Evolutionary conservation across 257 asterid species (phyloP).

Genomic region (Linaria vulgaris): DNA sequence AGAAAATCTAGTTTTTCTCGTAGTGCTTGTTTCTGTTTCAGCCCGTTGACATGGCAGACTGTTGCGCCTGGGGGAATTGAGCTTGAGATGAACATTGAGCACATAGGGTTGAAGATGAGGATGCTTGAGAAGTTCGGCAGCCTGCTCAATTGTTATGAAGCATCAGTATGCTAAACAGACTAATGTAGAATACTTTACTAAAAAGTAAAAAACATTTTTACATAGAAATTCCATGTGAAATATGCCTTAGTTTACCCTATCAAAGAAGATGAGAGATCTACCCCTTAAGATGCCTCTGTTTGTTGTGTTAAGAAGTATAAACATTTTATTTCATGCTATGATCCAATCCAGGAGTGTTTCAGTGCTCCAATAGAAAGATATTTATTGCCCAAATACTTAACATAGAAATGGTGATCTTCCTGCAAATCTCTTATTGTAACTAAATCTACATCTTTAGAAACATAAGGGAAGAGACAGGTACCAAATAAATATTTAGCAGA

Average conservation of each 20-base stretch:
- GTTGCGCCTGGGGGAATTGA: slow-evolving; percentile 65
- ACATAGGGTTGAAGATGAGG: slow-evolving; percentile 79
- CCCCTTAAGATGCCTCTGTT: slow-evolving; percentile 9
- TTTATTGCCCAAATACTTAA: too few species aligned
- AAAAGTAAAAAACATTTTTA: neutral
- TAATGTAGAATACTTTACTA: neutral
- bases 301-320: too few species aligned
- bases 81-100: slow-evolving; percentile 76
- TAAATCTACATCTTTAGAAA: neutral
- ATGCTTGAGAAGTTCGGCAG: slow-evolving; percentile 86
- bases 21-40: slow-evolving; percentile 39
- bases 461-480: neutral
- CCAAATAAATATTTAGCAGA: neutral
- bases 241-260: too few species aligned
- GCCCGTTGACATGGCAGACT: slow-evolving; percentile 50
- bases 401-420: neutral
- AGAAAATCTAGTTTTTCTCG: slow-evolving; percentile 57
- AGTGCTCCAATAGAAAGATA: neutral
- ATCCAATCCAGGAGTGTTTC: neutral
- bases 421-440: too few species aligned
- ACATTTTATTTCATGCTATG: neutral
- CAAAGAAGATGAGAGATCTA: neutral
- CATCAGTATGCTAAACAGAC: slow-evolving; percentile 8
- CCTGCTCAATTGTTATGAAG: slow-evolving; percentile 45
- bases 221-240: too few species aligned